Evolutionary conservation across 108 stramenopile species (phyloP), one percentile per base, ranked within the genome.

Genomic region (Aurantiochytrium sp.): DNA sequence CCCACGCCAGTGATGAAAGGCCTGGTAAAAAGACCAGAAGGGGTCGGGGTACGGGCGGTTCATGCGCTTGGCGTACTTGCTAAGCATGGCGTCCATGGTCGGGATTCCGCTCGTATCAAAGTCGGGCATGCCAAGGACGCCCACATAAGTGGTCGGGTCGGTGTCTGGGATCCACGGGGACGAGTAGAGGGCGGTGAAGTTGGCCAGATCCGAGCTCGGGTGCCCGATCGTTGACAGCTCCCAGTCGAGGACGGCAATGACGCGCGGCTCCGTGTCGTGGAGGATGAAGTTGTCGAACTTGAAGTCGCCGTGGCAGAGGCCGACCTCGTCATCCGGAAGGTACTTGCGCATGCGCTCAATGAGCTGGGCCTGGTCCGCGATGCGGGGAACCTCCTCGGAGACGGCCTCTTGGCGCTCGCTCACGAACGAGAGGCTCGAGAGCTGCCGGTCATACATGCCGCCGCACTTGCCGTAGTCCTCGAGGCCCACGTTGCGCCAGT

Each of bases 211-310:
- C 50, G 96, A 96, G 30, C 94, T 91, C 0, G 94, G 90, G 91
- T 99, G 96, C 17, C 98, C 97, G 32, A 98, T 90, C 10, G 97
- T 98, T 55, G 91, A 92, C 32, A 99, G 91, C 87, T 99, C 98
- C 98, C 98, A 99, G 90, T 99, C 98, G 37, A 99, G 88, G 4
- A 99, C 95, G 4, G 97, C 98, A 87, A 98, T 92, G 19, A 93
- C 95, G 41, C 92, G 91, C 2, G 97, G 95, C 88, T 95, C 94
- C 2, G 94, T 93, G 0, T 96, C 96, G 92, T 97, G 96, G 87
- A 95, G 97, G 37, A 98, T 90, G 2, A 98, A 89, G 93, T 98
- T 98, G 91, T 98, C 98, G 55, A 98, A 92, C 68, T 97, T 97
- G 93, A 93, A 98, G 86, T 98, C 98, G 4, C 98, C 98, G 89